A percentile compares a stretch with the other conserved stretches of the same genome.
These are phyloP conservation scores for Kodamaea neixiangensis DNA, from an alignment of 805 yeast genomes.

Conservation along the genomic window DNA sequence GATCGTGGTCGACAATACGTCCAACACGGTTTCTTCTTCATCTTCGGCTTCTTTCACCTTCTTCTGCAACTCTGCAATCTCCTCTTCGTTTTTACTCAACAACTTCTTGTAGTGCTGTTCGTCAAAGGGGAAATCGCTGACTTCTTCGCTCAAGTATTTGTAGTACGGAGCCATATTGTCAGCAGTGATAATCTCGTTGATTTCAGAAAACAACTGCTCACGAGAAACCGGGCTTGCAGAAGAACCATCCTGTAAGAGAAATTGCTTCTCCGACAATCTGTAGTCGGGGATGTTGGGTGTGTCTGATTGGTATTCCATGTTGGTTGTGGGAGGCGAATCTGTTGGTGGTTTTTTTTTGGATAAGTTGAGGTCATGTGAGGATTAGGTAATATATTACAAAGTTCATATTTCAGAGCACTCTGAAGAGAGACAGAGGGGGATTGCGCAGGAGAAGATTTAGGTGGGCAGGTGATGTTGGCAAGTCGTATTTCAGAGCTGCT, in stretches of 20 bases:
- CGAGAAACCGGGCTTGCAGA: constrained; percentile 4
- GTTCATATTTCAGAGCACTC: too few relatives aligned
- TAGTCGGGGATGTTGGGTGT: constrained; percentile 75
- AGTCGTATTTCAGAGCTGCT: too few relatives aligned
- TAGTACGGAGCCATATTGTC: constrained; percentile 84
- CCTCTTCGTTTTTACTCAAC: constrained; percentile 52
- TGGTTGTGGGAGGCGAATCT: constrained; percentile 6
- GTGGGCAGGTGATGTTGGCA: too few relatives aligned
- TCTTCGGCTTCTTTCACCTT: constrained; percentile 55
- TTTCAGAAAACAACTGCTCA: constrained; percentile 23
- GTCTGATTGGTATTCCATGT: constrained; percentile 43
- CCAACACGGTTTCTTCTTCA: constrained; percentile 86
- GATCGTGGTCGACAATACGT: constrained; percentile 72
- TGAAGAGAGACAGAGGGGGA: too few relatives aligned
- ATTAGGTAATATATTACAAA: too few relatives aligned
- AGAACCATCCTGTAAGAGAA: constrained; percentile 43
- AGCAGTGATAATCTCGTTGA: constrained; percentile 55
- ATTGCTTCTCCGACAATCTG: constrained; percentile 77
- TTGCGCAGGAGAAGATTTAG: too few relatives aligned
- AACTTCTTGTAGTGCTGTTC: constrained; percentile 54
- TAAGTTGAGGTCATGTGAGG: not conserved
- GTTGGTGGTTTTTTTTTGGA: not conserved
- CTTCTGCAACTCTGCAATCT: constrained; percentile 54
- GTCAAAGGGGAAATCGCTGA: constrained; percentile 56
- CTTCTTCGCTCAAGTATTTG: constrained; percentile 50